Conservation (phyloP, 1,139 yeast species). For the Wickerhamomyces sp. region DNA sequence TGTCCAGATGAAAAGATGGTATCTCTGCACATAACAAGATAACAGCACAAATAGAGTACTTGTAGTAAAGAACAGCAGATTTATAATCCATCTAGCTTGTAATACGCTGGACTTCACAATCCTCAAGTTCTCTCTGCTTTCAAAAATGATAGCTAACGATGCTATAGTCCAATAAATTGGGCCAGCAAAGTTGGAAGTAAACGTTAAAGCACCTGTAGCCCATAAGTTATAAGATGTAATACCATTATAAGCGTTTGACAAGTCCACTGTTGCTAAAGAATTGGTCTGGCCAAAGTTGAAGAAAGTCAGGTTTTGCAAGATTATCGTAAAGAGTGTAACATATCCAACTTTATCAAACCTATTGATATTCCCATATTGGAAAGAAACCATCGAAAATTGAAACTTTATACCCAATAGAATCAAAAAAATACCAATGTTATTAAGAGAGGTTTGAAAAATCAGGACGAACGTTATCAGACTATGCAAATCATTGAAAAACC, state of each 20-base stretch:
- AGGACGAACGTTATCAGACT: conserved; percentile 49
- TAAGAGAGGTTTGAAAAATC: conserved; percentile 64
- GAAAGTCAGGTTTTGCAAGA: conserved; percentile 71
- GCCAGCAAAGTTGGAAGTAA: conserved; percentile 77
- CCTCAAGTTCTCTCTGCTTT: conserved; percentile 23
- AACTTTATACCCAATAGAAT: conserved; percentile 41
- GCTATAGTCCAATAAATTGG: conserved; percentile 81
- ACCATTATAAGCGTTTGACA: conserved; percentile 92
- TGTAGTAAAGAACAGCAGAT: conserved; percentile 50
- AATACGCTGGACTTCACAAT: conserved; percentile 33
- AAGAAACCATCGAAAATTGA: conserved; percentile 12
- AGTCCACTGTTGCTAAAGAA: conserved; percentile 84
- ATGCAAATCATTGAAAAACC: conserved; percentile 39
- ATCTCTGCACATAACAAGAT: conserved; percentile 72
- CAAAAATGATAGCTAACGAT: conserved; percentile 42
- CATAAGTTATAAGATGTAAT: conserved; percentile 60
- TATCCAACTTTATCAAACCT: conserved; percentile 7
- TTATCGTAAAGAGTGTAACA: conserved; percentile 21
- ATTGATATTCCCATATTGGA: conserved; percentile 1
- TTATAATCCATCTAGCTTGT: conserved; percentile 34
- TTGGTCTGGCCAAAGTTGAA: conserved; percentile 90
- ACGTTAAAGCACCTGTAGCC: conserved; percentile 76
- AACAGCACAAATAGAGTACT: conserved; percentile 54
- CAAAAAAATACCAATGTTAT: conserved; percentile 67
- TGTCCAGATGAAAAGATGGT: conserved; percentile 93